Base-by-base conservation (phyloP, 2,329 filamentous ascomycete genomes). In the Parastagonospora avenae region DNA sequence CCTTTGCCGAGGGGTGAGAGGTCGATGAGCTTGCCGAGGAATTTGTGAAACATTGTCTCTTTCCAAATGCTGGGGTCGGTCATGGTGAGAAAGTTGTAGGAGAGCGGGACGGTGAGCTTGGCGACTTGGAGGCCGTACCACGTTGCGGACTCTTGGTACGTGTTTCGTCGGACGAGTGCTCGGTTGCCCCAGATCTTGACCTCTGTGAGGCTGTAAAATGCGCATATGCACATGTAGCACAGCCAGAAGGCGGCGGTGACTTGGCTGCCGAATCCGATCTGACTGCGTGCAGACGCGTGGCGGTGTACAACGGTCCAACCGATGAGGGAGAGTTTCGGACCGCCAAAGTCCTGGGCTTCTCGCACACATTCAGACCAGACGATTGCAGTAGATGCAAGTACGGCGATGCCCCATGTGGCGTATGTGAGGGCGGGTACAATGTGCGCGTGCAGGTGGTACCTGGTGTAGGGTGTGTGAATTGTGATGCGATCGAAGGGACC, bases 171-270 rank as follows among this genome's bases (percentile, higher is more conserved):
- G 40, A 97, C 93, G 5, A 99, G 80, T 0, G 94, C 93, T 30
- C 94, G 86, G 42, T 95, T 94, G 49, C 94, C 90, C 94, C 94
- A 99, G n/a, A 97, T 92, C 67, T 94, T 95, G 63, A 96, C 91
- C 69, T 96, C 91, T 11, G 88, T 91, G 67, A 99, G 87, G 7
- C 92, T 92, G 50, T 86, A 89, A 43, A 97, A 83, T 4, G 94
- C 91, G 40, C 92, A 92, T 11, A 89, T 82, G 72, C 90, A 96
- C 94, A 99, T 99, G 79, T 99, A 99, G 50, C 92, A 81, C 54
- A 99, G 87, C 94, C 94, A 99, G 11, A 85, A 78, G 2, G 91
- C 87, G 0, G 93, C 90, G 42, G 93, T 88, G 38, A 92, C 73
- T 71, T 99, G 94, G 4, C 92, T 91, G 2, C 87, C 88, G 62